These are phyloP conservation scores for Corymbia calophylla DNA, from an alignment of 441 rosid species.

Conservation along the genomic window DNA sequence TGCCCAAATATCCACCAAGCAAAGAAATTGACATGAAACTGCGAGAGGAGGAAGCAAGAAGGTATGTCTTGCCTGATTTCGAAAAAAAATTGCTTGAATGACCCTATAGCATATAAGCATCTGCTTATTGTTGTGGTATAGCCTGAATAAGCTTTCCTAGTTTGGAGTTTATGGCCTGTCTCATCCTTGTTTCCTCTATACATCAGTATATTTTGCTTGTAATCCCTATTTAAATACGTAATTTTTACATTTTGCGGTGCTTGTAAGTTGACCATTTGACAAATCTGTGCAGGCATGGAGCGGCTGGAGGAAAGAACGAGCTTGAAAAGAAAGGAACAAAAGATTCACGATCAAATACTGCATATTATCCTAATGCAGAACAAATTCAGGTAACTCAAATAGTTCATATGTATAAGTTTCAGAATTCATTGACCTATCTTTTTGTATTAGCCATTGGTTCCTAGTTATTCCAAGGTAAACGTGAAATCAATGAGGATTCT, in stretches of 20 bases:
- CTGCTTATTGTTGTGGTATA: background rate
- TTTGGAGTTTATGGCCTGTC: background rate
- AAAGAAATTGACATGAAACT: constrained; percentile 81
- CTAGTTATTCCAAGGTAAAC: background rate
- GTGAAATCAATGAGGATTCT: background rate
- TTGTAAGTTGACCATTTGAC: constrained; percentile 1
- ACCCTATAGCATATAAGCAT: background rate
- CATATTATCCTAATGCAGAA: constrained; percentile 22
- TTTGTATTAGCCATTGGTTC: background rate
- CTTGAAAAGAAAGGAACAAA: constrained; percentile 32
- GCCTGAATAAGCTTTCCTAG: background rate
- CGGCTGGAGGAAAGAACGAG: constrained; percentile 24
- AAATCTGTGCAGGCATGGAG: constrained; percentile 34
- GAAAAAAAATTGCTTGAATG: background rate
- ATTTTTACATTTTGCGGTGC: background rate
- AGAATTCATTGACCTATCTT: background rate
- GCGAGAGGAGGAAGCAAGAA: constrained; percentile 47
- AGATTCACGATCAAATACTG: constrained; percentile 14
- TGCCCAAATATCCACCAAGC: constrained; percentile 93
- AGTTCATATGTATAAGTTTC: background rate
- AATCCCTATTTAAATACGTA: background rate
- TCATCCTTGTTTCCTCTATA: background rate
- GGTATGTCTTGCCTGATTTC: background rate
- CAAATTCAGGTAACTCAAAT: constrained; percentile 9
- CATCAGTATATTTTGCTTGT: background rate